Conservation (phyloP, 306 rosid genomes). For the Cucurbita pepo region DNA sequence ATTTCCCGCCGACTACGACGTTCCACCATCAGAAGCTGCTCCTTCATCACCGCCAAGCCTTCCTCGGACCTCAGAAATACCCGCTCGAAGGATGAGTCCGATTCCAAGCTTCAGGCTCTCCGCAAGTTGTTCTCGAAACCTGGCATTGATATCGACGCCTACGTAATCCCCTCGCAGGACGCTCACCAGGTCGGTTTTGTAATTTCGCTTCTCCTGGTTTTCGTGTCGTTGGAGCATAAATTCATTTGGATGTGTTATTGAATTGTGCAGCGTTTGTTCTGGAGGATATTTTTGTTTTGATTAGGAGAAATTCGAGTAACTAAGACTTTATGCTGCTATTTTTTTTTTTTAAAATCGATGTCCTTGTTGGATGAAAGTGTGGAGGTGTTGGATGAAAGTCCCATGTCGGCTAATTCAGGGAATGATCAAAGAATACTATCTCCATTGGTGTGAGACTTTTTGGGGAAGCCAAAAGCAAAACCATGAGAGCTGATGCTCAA, state of each 20-base stretch:
- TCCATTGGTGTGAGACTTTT: too few relatives aligned
- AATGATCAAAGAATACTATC: too few relatives aligned
- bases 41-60: conserved; percentile 53
- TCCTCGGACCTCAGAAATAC: conserved; percentile 40
- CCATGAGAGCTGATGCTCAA: too few relatives aligned
- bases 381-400: too few relatives aligned
- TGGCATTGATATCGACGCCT: conserved; percentile 51
- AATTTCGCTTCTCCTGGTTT: background rate
- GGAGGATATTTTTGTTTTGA: background rate
- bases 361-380: background rate
- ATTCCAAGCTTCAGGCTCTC: conserved; percentile 52
- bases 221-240: background rate
- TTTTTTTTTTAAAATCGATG: background rate
- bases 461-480: too few relatives aligned
- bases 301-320: background rate
- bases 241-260: background rate
- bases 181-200: conserved; percentile 66
- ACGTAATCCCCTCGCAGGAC: conserved; percentile 80
- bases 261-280: background rate
- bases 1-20: conserved; percentile 8
- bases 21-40: conserved; percentile 30
- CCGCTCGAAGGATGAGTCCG: conserved; percentile 21
- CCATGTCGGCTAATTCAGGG: too few relatives aligned
- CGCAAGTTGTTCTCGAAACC: conserved; percentile 60
- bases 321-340: background rate